Base-by-base conservation (phyloP, 129 eudicot genomes). In the Glebionis coronaria region DNA sequence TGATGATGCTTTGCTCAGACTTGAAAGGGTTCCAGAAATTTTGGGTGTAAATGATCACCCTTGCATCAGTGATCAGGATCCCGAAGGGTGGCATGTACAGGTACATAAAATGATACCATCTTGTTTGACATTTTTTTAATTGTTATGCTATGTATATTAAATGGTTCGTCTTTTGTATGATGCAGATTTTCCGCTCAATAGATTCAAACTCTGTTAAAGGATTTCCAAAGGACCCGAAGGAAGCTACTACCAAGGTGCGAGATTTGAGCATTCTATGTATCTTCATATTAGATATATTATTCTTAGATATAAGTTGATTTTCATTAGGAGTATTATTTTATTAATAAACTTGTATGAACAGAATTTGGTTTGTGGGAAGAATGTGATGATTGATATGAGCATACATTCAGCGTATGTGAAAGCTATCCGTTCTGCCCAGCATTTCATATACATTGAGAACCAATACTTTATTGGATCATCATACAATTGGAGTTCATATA, bases 401-500 rank as follows among this genome's bases (percentile, higher is more conserved):
- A 90, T 90, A 81, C 97, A 90, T 72, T 72, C 87, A 8, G 97
- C 97, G 45, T 90, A 90, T 49, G 88, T 90, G 60, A 86, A 86
- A 72, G 95, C 97, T 45, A 90, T 90, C 56, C 95, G 97, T 67
- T 74, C 97, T 52, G 95, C 97, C 38, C 97, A 90, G 53, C 95
- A 86, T 76, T 90, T 71, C 79, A 84, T 90, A 54, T 90, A 90
- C 73, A 90, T 90, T 45, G 97, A 90, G 73, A 90, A 90, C 68
- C 97, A 90, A 63, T 90, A 90, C 67, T 90, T 90, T 68, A 86
- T 90, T 28, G 97, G 97, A 58, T 90, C 97, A 20, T 90, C 97
- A 25, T 90, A 72, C 70, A 90, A 86, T 79, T 90, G 97, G 97
- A 84, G 27, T 61, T 66, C 78, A 44, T 49, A 90, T 76, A 90